Conservation (phyloP, 495 filamentous ascomycete species). For the Daldinia childiae region DNA sequence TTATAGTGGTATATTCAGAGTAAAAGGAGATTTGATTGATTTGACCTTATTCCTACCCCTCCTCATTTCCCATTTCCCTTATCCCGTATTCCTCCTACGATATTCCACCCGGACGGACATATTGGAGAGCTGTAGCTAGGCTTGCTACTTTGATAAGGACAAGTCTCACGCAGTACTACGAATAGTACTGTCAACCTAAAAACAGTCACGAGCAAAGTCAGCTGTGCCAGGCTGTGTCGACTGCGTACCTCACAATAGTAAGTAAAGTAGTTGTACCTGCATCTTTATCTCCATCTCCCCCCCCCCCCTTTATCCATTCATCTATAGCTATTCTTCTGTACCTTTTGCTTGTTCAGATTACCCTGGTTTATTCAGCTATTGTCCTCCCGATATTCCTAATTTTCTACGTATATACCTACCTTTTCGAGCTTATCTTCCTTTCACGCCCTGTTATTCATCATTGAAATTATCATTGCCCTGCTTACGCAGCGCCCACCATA, state of each 20-base stretch:
- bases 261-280: constrained; percentile 22
- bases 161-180: not conserved
- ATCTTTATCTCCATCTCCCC: not conserved
- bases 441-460: constrained; percentile 19
- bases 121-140: not conserved
- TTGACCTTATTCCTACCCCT: constrained; percentile 27
- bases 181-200: constrained; percentile 2
- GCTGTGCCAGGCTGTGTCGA: constrained; percentile 5
- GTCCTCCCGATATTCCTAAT: constrained; percentile 8
- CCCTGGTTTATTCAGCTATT: constrained; percentile 26
- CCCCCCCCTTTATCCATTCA: not conserved
- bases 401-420: constrained; percentile 29
- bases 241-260: constrained; percentile 19
- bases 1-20: not conserved
- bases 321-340: not conserved
- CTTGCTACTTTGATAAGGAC: constrained; percentile 5
- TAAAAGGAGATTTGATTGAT: constrained; percentile 13
- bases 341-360: constrained; percentile 1
- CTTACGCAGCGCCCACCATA: constrained; percentile 31
- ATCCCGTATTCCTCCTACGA: not conserved
- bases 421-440: constrained; percentile 14
- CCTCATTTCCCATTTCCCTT: constrained; percentile 15
- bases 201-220: constrained; percentile 5
- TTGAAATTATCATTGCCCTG: constrained; percentile 13
- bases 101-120: not conserved